A percentile compares a stretch with the other conserved stretches of the same genome.
These are phyloP conservation scores for Penicillium coprophilum DNA, from an alignment of 495 filamentous ascomycete species.

Conservation along the genomic window DNA sequence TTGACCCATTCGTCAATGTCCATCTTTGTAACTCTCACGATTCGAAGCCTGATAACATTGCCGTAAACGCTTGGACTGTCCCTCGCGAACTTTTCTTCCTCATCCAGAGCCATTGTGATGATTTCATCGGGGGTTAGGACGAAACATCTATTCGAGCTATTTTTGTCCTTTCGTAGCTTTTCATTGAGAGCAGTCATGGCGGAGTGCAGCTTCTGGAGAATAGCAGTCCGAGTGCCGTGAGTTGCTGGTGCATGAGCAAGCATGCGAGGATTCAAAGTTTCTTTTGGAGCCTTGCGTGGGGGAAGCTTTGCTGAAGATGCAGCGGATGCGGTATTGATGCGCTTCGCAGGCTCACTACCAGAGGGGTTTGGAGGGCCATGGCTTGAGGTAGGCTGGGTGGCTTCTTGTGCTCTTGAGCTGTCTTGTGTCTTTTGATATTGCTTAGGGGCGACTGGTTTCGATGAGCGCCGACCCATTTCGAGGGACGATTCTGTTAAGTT, in stretches of 20 bases:
- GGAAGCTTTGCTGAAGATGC: slow-evolving; percentile 22
- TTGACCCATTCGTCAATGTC: slow-evolving; percentile 61
- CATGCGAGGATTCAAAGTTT: slow-evolving; percentile 76
- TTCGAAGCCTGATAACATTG: slow-evolving; percentile 77
- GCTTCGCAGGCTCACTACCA: slow-evolving; percentile 27
- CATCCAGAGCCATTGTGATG: slow-evolving; percentile 74
- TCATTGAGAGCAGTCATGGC: slow-evolving; percentile 71
- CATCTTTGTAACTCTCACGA: slow-evolving; percentile 73
- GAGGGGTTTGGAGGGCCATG: slow-evolving; percentile 12
- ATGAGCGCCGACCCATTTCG: not conserved
- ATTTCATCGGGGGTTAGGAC: slow-evolving; percentile 67
- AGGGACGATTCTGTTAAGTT: not conserved
- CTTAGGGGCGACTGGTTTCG: not conserved
- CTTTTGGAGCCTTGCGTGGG: slow-evolving; percentile 41
- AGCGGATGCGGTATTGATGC: not conserved
- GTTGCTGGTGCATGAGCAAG: slow-evolving; percentile 67
- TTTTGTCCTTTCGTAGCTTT: slow-evolving; percentile 48
- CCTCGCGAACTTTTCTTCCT: slow-evolving; percentile 75
- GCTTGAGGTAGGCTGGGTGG: slow-evolving; percentile 47
- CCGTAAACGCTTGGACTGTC: slow-evolving; percentile 68
- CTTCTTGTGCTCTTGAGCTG: slow-evolving; percentile 17
- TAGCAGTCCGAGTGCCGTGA: slow-evolving; percentile 64
- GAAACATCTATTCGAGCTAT: slow-evolving; percentile 56
- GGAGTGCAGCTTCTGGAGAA: slow-evolving; percentile 71
- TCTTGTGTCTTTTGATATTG: not conserved